These are phyloP conservation scores for Tilletia indica DNA, from an alignment of 1,284 basidiomycete genomes.

Conservation along the genomic window DNA sequence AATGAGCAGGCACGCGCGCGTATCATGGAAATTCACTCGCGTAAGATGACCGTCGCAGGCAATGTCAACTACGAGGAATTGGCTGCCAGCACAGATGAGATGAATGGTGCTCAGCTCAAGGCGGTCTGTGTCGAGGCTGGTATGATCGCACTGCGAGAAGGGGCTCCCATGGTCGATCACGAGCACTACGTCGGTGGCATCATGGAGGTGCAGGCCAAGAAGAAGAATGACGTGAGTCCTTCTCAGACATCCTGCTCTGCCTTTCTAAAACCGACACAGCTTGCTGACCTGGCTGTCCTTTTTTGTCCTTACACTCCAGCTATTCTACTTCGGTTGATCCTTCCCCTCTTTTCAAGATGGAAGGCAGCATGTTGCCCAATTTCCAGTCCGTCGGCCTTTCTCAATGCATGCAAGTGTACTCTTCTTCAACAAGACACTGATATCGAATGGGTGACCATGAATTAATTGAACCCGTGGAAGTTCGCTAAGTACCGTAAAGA, in stretches of 20 bases:
- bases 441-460: no score
- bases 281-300: background rate
- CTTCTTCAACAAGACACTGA: no score
- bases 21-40: slow-evolving; percentile 77
- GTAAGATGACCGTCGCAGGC: slow-evolving; percentile 82
- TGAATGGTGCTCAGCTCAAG: slow-evolving; percentile 67
- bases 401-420: no score
- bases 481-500: no score
- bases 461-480: no score
- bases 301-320: background rate
- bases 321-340: slow-evolving; percentile 16
- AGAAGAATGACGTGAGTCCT: slow-evolving; percentile 49
- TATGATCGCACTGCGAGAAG: slow-evolving; percentile 95
- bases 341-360: background rate
- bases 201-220: slow-evolving; percentile 55
- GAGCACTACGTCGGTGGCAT: slow-evolving; percentile 56
- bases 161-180: slow-evolving; percentile 65
- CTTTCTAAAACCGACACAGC: background rate
- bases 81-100: slow-evolving; percentile 72
- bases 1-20: slow-evolving; percentile 71
- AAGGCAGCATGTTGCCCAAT: background rate
- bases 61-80: slow-evolving; percentile 76
- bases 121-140: slow-evolving; percentile 86
- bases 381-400: no score
- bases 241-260: background rate